Conservation (phyloP, 2,329 filamentous ascomycete genomes). For the Fusarium sp. region DNA sequence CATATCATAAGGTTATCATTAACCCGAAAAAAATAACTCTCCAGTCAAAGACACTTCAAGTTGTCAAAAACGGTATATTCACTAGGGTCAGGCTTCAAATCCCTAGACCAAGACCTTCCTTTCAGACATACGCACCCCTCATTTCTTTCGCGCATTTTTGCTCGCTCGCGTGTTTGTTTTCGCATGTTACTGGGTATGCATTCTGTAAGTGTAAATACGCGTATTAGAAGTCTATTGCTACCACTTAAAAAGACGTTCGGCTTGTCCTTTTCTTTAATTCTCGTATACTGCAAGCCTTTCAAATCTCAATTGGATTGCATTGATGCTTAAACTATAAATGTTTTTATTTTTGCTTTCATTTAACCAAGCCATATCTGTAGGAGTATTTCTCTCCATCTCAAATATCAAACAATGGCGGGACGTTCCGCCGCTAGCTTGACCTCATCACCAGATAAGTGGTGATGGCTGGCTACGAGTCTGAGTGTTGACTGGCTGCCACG, state of each 20-base stretch:
- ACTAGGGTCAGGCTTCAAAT: not conserved
- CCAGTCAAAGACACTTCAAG: not conserved
- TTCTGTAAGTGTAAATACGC: conserved; percentile 4
- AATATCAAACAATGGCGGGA: conserved; percentile 32
- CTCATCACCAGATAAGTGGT: not conserved
- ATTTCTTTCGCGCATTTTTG: conserved; percentile 26
- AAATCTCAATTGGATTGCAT: not conserved
- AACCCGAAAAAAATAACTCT: not conserved
- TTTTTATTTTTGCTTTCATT: not conserved
- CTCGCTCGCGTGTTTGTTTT: conserved; percentile 31
- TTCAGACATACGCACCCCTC: not conserved
- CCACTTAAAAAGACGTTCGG: not conserved
- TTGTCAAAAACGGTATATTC: not conserved
- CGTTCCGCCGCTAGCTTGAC: conserved; percentile 39
- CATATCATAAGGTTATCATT: not conserved
- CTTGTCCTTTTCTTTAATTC: not conserved
- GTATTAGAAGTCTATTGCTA: not conserved
- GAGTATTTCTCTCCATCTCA: not conserved
- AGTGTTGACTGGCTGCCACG: not conserved
- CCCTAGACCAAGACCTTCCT: not conserved
- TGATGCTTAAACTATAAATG: not conserved
- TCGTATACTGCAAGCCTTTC: not conserved
- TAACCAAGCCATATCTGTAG: not conserved
- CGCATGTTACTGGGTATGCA: conserved; percentile 3
- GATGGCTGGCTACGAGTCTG: not conserved